Conservation (phyloP, 768 basidiomycete species). For the Tricholoma saponaceum region DNA sequence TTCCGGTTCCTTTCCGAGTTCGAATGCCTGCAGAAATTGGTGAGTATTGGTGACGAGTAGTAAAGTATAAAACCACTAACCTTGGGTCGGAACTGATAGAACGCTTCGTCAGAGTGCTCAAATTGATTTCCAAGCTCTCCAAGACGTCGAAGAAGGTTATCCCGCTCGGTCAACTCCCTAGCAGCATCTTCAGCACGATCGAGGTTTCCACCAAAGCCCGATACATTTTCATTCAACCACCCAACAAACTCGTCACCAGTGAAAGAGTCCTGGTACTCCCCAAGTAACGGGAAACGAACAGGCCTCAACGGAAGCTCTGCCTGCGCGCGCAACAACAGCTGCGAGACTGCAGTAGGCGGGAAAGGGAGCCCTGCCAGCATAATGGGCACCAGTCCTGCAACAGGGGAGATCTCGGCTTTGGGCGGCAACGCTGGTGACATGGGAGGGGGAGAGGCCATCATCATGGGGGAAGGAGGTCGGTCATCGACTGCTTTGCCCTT, state of each 20-base stretch:
- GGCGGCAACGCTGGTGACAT: constrained; percentile 61
- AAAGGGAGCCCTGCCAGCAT: constrained; percentile 75
- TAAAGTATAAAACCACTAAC: constrained; percentile 29
- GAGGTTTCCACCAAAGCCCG: constrained; percentile 71
- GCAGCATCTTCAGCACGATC: constrained; percentile 79
- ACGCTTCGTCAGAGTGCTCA: constrained; percentile 73
- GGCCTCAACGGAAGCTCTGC: constrained; percentile 66
- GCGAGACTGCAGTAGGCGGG: constrained; percentile 59
- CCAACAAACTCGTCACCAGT: constrained; percentile 85
- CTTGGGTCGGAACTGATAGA: constrained; percentile 81
- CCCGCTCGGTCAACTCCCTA: constrained; percentile 55
- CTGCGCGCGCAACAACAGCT: constrained; percentile 67
- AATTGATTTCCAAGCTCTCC: constrained; percentile 84
- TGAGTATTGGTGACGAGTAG: neutral
- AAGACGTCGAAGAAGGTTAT: constrained; percentile 61
- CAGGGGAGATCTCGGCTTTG: constrained; percentile 30
- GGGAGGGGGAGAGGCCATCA: constrained; percentile 53
- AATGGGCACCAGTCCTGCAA: constrained; percentile 48
- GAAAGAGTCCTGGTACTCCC: constrained; percentile 84
- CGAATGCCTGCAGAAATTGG: constrained; percentile 47
- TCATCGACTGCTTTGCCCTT: constrained; percentile 62
- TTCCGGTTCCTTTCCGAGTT: constrained; percentile 37
- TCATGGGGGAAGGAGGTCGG: constrained; percentile 26
- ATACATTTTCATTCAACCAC: constrained; percentile 78
- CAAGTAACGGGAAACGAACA: constrained; percentile 73